phyloP scores from a whole-genome alignment of 805 yeast species.

The Ogataea salicorniae region DNA sequence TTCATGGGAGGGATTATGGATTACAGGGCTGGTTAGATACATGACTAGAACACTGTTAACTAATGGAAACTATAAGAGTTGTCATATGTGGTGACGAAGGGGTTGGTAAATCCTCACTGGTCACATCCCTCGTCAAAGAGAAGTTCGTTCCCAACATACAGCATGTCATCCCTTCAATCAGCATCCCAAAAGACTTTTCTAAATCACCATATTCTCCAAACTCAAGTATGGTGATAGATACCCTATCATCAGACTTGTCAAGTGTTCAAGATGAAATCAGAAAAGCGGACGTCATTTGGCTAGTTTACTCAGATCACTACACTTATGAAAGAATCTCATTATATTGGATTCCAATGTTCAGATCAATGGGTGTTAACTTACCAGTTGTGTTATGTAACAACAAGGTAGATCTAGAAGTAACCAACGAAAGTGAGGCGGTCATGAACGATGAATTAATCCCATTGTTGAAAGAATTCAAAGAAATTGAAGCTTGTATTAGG shows the following conservation, averaged over 20 bases:
- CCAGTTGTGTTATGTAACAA: conserved; percentile 92
- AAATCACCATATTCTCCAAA: conserved; percentile 54
- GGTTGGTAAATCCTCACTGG: conserved; percentile 77
- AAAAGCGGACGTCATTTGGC: conserved; percentile 85
- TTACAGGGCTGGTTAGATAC: no score
- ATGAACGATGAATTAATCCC: conserved; percentile 82
- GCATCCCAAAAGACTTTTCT: conserved; percentile 70
- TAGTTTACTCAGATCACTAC: conserved; percentile 91
- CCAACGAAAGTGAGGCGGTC: conserved; percentile 40
- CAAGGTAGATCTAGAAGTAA: conserved; percentile 31
- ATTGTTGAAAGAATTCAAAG: conserved; percentile 83
- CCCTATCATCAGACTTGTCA: conserved; percentile 60
- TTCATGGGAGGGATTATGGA: no score
- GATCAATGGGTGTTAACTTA: conserved; percentile 88
- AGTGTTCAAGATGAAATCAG: conserved; percentile 68
- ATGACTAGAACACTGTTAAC: background rate
- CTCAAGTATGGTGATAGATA: conserved; percentile 74
- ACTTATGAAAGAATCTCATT: conserved; percentile 88
- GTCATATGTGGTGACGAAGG: conserved; percentile 95
- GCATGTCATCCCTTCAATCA: conserved; percentile 75
- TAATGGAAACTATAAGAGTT: conserved; percentile 57
- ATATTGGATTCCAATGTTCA: conserved; percentile 90
- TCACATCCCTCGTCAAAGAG: conserved; percentile 78
- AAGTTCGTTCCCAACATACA: conserved; percentile 72
- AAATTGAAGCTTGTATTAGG: conserved; percentile 85